phyloP scores from a whole-genome alignment of 345 rosid genomes.

The Melastoma malabathricum region DNA sequence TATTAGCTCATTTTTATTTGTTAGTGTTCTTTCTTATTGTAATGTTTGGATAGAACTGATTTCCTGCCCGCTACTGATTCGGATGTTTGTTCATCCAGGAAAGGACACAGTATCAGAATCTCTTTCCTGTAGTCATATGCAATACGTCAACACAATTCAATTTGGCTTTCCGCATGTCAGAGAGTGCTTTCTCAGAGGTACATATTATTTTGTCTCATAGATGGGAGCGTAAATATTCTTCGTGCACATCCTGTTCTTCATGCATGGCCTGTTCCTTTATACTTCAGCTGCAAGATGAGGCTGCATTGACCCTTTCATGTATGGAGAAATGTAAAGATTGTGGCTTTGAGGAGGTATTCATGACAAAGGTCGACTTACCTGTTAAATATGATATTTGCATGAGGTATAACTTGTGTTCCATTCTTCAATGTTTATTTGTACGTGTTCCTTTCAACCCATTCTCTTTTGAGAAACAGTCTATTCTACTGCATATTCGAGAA shows the following conservation, averaged over 20 bases:
- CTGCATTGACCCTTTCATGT: slow-evolving; percentile 51
- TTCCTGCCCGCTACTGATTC: slow-evolving; percentile 5
- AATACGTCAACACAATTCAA: slow-evolving; percentile 38
- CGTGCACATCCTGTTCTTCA: too few species aligned
- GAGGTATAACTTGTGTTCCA: slow-evolving; percentile 26
- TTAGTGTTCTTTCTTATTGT: neutral
- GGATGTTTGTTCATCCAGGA: slow-evolving; percentile 33
- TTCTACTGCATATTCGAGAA: slow-evolving; percentile 1
- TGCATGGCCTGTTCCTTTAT: slow-evolving; percentile 1
- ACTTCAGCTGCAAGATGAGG: slow-evolving; percentile 71
- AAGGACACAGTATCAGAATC: slow-evolving; percentile 27
- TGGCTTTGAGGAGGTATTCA: slow-evolving; percentile 66
- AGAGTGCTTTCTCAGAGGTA: slow-evolving; percentile 63
- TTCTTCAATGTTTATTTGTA: neutral
- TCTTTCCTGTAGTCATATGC: slow-evolving; percentile 57
- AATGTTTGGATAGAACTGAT: neutral
- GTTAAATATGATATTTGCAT: slow-evolving; percentile 62
- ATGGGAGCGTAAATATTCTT: too few species aligned
- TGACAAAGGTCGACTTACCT: slow-evolving; percentile 67
- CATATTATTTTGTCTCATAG: neutral
- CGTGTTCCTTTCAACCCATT: neutral
- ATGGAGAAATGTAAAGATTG: slow-evolving; percentile 53
- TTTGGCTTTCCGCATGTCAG: slow-evolving; percentile 60
- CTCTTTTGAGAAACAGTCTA: neutral
- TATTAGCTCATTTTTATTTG: neutral